Percentiles rank a stretch among this genome's conserved stretches.
phyloP scores from a whole-genome alignment of 306 rosid genomes.

The Vachellia collinsii region DNA sequence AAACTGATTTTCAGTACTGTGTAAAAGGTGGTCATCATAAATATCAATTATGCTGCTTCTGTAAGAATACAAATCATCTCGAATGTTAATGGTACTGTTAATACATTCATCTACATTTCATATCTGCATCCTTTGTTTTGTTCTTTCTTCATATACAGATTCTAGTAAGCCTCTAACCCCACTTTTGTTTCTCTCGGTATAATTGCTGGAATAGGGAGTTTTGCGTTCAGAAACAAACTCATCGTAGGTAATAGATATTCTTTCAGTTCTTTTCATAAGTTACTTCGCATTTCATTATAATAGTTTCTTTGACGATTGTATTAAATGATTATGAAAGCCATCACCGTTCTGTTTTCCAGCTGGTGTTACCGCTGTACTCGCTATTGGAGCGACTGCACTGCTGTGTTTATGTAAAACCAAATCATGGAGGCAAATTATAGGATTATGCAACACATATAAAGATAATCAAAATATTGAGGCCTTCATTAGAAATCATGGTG shows the following conservation, averaged over 20 bases:
- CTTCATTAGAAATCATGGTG: conserved; percentile 39
- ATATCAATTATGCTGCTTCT: conserved; percentile 54
- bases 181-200: conserved; percentile 14
- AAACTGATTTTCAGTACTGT: conserved; percentile 57
- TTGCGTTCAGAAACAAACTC: background rate
- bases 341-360: conserved; percentile 42
- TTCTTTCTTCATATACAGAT: background rate
- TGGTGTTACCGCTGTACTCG: background rate
- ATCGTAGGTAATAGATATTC: conserved; percentile 52
- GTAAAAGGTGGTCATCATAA: conserved; percentile 55
- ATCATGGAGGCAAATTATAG: background rate
- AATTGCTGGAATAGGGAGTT: conserved; percentile 23
- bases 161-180: conserved; percentile 9
- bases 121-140: background rate
- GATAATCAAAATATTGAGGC: conserved; percentile 39
- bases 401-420: too few species aligned
- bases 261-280: background rate
- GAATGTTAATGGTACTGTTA: conserved; percentile 60
- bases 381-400: background rate
- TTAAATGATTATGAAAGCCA: conserved; percentile 18
- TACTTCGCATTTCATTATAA: background rate
- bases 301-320: background rate
- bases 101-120: conserved; percentile 6
- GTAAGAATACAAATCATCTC: conserved; percentile 50
- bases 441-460: background rate